Base-by-base conservation (phyloP, 768 basidiomycete species). In the Amanita rubescens region DNA sequence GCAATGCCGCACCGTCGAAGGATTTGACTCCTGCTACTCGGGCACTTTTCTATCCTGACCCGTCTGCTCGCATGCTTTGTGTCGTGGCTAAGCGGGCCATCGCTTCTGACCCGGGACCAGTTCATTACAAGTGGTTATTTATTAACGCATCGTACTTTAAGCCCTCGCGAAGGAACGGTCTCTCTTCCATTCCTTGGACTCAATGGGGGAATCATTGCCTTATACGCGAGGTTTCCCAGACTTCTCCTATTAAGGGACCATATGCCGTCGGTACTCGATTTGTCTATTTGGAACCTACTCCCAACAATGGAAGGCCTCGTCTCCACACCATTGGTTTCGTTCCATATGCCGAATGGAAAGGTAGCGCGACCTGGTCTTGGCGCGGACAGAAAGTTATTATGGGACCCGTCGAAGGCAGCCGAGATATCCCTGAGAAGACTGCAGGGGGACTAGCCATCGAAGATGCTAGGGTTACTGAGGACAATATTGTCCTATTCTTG, bases 1-100 rank as follows among this genome's bases (percentile, higher is more conserved):
- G 72, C 1, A 81, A 84, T 56, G 67, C 66, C 11, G 71, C 77
- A 35, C 68, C 75, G 7, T 69, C 65, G 56, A 63, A 58, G 43
- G 73, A 76, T 24, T 54, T 67, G 25, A 50, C 62, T 3, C 63
- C 71, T 1, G 64, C 70, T 25, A 60, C 74, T 2, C 74, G 65
- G 43, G 76, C 79, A 7, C 63, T 83, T n/a, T 84, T 85, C 61
- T 78, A 77, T 55, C 69, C 73, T 33, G 80, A 83, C 58, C 78
- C 81, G 7, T 68, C 72, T 32, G 69, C 70, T 53, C 75, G 80
- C 30, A 62, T 81, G 52, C 69, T 78, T 17, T 71, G 77, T 43
- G 58, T 84, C 43, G 69, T 72, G 27, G 77, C 78, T 33, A 74
- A 72, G 51, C 68, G 71, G 3, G 62, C 68, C 20, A 61, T 65